Base-by-base conservation (phyloP, 495 filamentous ascomycete genomes). In the Penicillium mononematosum region DNA sequence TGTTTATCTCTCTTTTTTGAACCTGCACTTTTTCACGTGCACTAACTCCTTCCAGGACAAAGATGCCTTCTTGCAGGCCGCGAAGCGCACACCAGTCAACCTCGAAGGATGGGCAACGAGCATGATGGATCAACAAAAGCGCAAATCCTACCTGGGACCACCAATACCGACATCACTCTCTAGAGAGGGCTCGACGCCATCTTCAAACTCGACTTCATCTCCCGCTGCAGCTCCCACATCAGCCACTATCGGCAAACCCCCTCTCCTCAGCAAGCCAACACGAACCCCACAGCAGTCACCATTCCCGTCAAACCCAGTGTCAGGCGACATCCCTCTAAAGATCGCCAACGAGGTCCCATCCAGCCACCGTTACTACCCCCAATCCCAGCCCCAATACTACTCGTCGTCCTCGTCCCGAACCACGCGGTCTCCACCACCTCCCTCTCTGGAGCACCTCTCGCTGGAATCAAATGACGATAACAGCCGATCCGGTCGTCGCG, bases 31-130 rank as follows among this genome's bases (percentile, higher is more conserved):
- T 53, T 20, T 8, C n/a, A 22, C 7, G 22, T 29, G 6, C 5
- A 52, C 45, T 62, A 36, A 57, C 57, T 51, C 25, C 48, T 38
- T 45, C 45, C 54, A 96, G 91, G 92, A 96, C 57, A 85, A 87
- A 52, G 92, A 97, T 68, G 84, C 88, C 1, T 97, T 97, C 70
- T 78, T 97, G n/a, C 90, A 92, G 66, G 92, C 92, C 46, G 92
- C 92, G 31, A 96, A 95, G 77, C 85, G 92, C 45, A 97, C 92
- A 1, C 92, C 92, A 0, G 92, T 97, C 5, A 87, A 97, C 69
- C 77, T 97, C 17, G 83, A 88, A 74, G 86, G 88, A 50, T 97
- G 92, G 92, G 92, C 92, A 22, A 85, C 92, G 47, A 84, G 88
- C 64, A 82, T 97, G 80, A 92, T 96, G 84, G 89, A 95, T 59